Base-by-base conservation (phyloP, 345 rosid genomes). In the Excoecaria agallocha region DNA sequence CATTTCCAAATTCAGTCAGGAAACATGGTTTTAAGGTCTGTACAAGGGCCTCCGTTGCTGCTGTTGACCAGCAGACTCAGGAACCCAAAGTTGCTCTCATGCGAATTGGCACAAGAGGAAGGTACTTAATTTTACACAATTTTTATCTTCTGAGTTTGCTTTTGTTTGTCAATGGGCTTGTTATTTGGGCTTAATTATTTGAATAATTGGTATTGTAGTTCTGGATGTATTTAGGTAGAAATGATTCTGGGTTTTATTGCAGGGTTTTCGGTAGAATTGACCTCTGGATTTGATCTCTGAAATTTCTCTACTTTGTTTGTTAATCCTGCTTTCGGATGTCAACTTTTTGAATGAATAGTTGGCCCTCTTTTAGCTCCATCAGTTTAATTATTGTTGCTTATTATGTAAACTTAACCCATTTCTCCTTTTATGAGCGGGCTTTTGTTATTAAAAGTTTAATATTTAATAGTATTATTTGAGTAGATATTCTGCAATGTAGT, bases 21-120 rank as follows among this genome's bases (percentile, higher is more conserved):
- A 84, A 78, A 8, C 85, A 49, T 9, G 57, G 75, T 68, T 71
- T 72, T 16, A 80, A 72, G 52, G 67, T 87, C 37, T 71, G 74
- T 0, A 24, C 61, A 20, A 87, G 81, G 74, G 96, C 98, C 73
- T 92, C 94, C 64, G 88, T 86, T 52, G 84, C 92, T 73, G 84
- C 92, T 73, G 89, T 86, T 70, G 92, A 89, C 78, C 87, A 84
- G 76, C 83, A 82, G 71, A 77, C 81, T 43, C 79, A 81, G 85
- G 86, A 90, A 71, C 83, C 92, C 24, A 89, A 89, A 77, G 88
- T 90, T 46, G 85, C 93, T 43, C 82, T 89, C 43, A 77, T 94
- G 61, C 83, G 93, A 86, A 94, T 94, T 71, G 98, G 98, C 45
- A 94, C 98, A 13, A 80, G 98, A 75, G 98, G 98, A 85, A 94